phyloP scores from a whole-genome alignment of 2,329 filamentous ascomycete genomes.

The Rhinocladiella similis region DNA sequence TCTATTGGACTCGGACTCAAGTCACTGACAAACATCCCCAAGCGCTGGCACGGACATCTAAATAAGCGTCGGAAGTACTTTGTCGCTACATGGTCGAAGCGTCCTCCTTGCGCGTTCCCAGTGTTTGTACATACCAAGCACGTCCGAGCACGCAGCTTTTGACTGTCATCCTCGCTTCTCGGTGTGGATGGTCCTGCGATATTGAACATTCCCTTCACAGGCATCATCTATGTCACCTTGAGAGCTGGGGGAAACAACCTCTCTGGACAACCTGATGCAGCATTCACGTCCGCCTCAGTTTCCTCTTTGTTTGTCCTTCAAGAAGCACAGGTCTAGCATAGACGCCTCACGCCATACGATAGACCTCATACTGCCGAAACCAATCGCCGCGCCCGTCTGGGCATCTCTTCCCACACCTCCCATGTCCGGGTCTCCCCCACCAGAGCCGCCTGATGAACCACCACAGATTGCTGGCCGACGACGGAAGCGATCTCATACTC shows the following conservation, averaged over 20 bases:
- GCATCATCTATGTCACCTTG: neutral
- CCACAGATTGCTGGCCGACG: constrained; percentile 36
- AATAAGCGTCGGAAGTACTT: constrained; percentile 25
- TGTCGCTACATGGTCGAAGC: constrained; percentile 19
- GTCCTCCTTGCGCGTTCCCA: constrained; percentile 2
- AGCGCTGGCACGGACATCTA: constrained; percentile 24
- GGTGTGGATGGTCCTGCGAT: neutral
- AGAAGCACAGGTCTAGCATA: constrained; percentile 32
- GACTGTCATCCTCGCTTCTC: constrained; percentile 9
- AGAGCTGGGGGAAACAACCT: neutral
- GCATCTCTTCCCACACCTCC: constrained; percentile 41
- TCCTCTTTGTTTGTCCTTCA: constrained; percentile 27
- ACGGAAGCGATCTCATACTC: constrained; percentile 34
- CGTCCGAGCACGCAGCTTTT: constrained; percentile 16
- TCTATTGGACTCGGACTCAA: constrained; percentile 18
- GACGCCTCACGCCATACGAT: constrained; percentile 31
- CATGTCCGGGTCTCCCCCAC: constrained; percentile 45
- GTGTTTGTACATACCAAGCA: constrained; percentile 12
- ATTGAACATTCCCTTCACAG: neutral
- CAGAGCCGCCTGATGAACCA: constrained; percentile 39
- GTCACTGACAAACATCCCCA: constrained; percentile 21
- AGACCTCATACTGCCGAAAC: constrained; percentile 31
- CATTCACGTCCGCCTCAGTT: constrained; percentile 26
- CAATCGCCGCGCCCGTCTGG: constrained; percentile 36
- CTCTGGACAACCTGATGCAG: constrained; percentile 26